phyloP scores from a whole-genome alignment of 23 red algal genomes.

The Gracilaria vermiculophylla region DNA sequence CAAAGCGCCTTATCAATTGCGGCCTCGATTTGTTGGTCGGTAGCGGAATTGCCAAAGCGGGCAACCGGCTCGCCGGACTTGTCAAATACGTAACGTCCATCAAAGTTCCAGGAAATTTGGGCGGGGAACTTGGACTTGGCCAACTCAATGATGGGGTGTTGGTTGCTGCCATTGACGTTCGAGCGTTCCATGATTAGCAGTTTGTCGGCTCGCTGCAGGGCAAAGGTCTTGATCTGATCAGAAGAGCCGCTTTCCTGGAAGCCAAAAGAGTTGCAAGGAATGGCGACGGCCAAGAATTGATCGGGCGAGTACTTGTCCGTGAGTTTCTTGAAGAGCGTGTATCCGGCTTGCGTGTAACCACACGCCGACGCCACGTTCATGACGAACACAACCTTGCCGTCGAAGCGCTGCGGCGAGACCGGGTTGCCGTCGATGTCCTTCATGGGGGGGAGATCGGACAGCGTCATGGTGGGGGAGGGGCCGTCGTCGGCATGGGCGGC shows the following conservation, averaged over 20 bases:
- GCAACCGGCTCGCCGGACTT: constrained; percentile 43
- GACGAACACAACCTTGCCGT: constrained; percentile 47
- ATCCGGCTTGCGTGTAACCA: constrained; percentile 64
- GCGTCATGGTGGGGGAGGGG: not conserved
- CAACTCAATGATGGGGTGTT: constrained; percentile 54
- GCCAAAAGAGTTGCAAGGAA: constrained; percentile 77
- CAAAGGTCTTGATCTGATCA: constrained; percentile 81
- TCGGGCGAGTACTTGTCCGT: constrained; percentile 46
- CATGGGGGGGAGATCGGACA: constrained; percentile 17
- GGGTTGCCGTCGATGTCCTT: constrained; percentile 46
- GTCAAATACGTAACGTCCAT: constrained; percentile 61
- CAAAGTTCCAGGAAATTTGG: constrained; percentile 71
- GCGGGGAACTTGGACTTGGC: constrained; percentile 49
- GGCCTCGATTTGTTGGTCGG: constrained; percentile 35
- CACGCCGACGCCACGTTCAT: constrained; percentile 77
- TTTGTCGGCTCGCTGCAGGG: not conserved
- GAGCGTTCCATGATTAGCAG: constrained; percentile 59
- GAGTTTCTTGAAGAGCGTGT: constrained; percentile 55
- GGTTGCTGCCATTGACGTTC: constrained; percentile 35
- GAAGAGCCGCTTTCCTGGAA: constrained; percentile 52
- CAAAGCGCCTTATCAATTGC: constrained; percentile 58
- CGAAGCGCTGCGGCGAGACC: constrained; percentile 1
- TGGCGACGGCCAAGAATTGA: constrained; percentile 35
- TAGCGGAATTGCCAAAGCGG: constrained; percentile 55
- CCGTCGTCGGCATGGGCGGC: not conserved